Base-by-base conservation (phyloP, 805 yeast genomes). In the Cyberlindnera euphorbiae region DNA sequence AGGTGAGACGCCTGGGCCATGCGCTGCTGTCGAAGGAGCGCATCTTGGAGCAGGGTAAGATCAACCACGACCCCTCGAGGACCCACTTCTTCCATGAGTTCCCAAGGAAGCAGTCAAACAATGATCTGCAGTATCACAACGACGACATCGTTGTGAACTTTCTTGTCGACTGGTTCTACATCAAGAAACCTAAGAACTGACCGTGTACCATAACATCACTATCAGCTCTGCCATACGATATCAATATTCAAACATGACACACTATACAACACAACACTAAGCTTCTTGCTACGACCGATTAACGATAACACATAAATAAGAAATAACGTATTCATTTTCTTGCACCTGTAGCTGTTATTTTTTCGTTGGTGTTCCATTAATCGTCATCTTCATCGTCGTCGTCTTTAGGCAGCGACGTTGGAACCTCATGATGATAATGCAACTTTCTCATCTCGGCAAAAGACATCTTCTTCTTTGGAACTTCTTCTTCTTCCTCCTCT, bases 401-500 rank as follows among this genome's bases (percentile, higher is more conserved):
- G n/a, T 32, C 47, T 9, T 24, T 35, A 13, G 39, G 38, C 16
- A 28, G 17, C 15, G 13, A 30, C 23, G 42, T 36, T 16, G 38
- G 33, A 31, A 41, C 50, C 25, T 52, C 56, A 22, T 38, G 32
- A 16, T 42, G 39, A 28, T 50, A 49, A 26, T 49, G 55, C 31
- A 37, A 34, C 33, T 50, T 50, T 41, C 57, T 49, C 32, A 49
- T 18, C 38, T 49, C 54, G 8, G 41, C 55, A 41, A 52, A 52
- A 6, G 54, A 44, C 40, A 42, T 69, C 53, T 41, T 46, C 27
- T 82, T 90, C 46, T 73, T 84, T 1, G 78, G 34, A 19, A 19
- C 22, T 26, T 33, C 39, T 24, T 34, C 39, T 6, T 42, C 49
- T 12, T 43, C 49, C 13, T 41, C 44, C 3, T 38, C 47, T 8